phyloP scores from a whole-genome alignment of 2,329 filamentous ascomycete genomes.

The Neonectria punicea region DNA sequence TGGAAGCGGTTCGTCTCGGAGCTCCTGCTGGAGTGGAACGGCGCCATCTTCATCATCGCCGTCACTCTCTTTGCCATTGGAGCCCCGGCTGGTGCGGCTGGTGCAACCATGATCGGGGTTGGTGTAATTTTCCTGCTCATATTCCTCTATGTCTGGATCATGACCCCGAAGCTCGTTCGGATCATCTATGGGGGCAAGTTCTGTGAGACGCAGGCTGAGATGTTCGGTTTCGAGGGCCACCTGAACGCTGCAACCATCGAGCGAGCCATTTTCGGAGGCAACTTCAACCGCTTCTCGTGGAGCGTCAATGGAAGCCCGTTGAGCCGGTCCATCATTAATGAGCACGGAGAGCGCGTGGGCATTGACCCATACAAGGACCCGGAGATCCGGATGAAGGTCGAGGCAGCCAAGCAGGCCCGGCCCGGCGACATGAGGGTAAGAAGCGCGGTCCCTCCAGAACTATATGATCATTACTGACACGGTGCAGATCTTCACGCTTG shows the following conservation, averaged over 20 bases:
- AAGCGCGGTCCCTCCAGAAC: not conserved
- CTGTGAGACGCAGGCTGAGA: conserved; percentile 41
- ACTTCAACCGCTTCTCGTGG: conserved; percentile 45
- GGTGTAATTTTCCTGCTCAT: conserved; percentile 40
- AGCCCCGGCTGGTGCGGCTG: conserved; percentile 12
- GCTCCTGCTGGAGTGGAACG: conserved; percentile 36
- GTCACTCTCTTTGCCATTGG: conserved; percentile 34
- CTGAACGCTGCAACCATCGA: conserved; percentile 45
- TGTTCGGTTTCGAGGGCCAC: conserved; percentile 49
- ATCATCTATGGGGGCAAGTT: conserved; percentile 46
- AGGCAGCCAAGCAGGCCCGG: conserved; percentile 40
- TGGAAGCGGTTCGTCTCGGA: conserved; percentile 34
- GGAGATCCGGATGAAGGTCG: conserved; percentile 40
- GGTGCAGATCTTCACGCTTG: conserved; percentile 48
- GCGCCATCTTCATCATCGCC: conserved; percentile 34
- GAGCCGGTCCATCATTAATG: conserved; percentile 41
- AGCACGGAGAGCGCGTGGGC: conserved; percentile 40
- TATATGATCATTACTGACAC: conserved; percentile 11
- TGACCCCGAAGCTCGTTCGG: conserved; percentile 40
- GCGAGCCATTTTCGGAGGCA: conserved; percentile 44
- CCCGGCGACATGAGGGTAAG: conserved; percentile 45
- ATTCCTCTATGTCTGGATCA: conserved; percentile 38
- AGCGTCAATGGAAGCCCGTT: conserved; percentile 44
- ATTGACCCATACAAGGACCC: conserved; percentile 41
- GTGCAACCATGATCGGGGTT: conserved; percentile 21